Evolutionary conservation across 331 rosid species (phyloP).

Genomic region (Malus hybrid): DNA sequence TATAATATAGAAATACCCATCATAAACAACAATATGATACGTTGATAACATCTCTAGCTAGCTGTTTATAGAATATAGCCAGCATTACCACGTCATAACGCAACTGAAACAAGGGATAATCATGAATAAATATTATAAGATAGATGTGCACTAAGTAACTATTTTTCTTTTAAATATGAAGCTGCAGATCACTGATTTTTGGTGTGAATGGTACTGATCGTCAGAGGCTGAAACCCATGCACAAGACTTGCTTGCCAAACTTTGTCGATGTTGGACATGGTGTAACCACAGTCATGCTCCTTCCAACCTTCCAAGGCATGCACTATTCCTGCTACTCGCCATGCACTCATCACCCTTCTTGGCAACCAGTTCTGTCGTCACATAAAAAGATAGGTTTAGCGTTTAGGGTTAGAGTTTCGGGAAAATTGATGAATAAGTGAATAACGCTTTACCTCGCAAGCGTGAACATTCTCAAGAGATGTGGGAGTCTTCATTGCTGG

Average conservation of each 20-base stretch:
- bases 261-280: conserved; percentile 6
- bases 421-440: too few relatives aligned
- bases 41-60: too few relatives aligned
- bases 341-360: conserved; percentile 19
- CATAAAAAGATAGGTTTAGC: too few relatives aligned
- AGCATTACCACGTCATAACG: too few relatives aligned
- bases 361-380: conserved; percentile 30
- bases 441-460: background rate
- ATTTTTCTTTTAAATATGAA: too few relatives aligned
- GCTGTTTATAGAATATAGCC: too few relatives aligned
- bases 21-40: too few relatives aligned
- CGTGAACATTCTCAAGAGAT: conserved; percentile 25
- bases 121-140: too few relatives aligned
- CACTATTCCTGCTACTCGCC: conserved; percentile 28
- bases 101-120: too few relatives aligned
- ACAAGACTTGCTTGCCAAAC: conserved; percentile 37
- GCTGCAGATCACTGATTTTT: background rate
- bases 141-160: too few relatives aligned
- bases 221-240: conserved; percentile 36
- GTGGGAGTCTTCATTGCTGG: conserved; percentile 62
- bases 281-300: conserved; percentile 33
- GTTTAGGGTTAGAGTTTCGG: too few relatives aligned
- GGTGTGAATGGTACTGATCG: background rate
- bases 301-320: conserved; percentile 42
- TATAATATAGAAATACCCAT: too few relatives aligned